Evolutionary conservation across 2,329 filamentous ascomycete genomes (phyloP), one percentile per base, ranked within the genome.

Genomic region (Fusarium marasasianum): DNA sequence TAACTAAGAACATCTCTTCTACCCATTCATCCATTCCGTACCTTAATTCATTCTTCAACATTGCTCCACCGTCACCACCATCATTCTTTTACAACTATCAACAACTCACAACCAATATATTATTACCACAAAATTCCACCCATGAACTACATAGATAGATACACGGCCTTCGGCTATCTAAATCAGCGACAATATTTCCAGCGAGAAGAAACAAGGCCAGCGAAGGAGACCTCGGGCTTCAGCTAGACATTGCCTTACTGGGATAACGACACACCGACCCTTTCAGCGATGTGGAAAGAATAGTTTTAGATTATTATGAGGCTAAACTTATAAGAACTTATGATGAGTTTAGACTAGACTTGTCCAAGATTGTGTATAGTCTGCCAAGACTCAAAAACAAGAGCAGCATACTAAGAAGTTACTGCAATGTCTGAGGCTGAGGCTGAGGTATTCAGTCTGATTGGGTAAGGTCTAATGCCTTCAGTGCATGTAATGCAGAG

Each of bases 301-400:
- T 8, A 1, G 15, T 11, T 17, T 24, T 44, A 0, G n/a, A 4
- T 17, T 44, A 43, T 44, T 44, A 24, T 24, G 15, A 17, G 41
- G 6, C 17, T 24, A 24, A 24, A 24, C 9, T 44, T 7, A 1
- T 17, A 12, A 44, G 24, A 18, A 24, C 43, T 24, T 24, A 18
- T 44, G 14, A 44, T n/a, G 15, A 44, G n/a, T 44, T 17, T 17
- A 17, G 15, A 24, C 9, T 12, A 18, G 41, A 44, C 41, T 24
- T 3, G 5, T 44, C 11, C 12, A 18, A 7, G 0, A 24, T 24
- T 24, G 13, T 33, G 5, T 6, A 6, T 44, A 7, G n/a, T 44
- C n/a, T 18, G n/a, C 5, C 10, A 1, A 44, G 43, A 24, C 1
- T 18, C 7, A 4, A 45, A 5, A 1, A 9, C 17, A 45, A 18